A percentile compares a stretch with the other conserved stretches of the same genome.
These are phyloP conservation scores for Wickerhamia fluorescens DNA, from an alignment of 805 yeast species.

Conservation along the genomic window DNA sequence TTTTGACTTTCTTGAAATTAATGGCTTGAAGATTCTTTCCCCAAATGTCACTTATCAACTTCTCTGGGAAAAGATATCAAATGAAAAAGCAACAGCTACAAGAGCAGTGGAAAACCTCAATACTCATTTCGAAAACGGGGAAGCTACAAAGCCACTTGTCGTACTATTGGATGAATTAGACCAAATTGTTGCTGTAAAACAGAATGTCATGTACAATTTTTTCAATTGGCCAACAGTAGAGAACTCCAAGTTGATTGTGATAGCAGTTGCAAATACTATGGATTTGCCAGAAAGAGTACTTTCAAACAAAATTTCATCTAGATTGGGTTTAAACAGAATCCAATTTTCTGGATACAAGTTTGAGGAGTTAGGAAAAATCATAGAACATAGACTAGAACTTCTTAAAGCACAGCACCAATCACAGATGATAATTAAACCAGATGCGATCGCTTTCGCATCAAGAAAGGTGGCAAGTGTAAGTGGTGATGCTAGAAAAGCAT, in stretches of 20 bases:
- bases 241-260: conserved; percentile 71
- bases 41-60: conserved; percentile 79
- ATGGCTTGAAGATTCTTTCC: conserved; percentile 77
- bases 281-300: conserved; percentile 87
- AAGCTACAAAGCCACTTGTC: conserved; percentile 36
- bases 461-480: conserved; percentile 93
- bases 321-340: conserved; percentile 81
- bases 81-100: conserved; percentile 47
- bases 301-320: conserved; percentile 82
- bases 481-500: conserved; percentile 94
- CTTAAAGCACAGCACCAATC: conserved; percentile 27
- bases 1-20: conserved; percentile 79
- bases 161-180: conserved; percentile 89
- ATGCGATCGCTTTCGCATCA: conserved; percentile 87
- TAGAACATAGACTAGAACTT: conserved; percentile 57
- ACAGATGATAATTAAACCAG: conserved; percentile 46
- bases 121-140: conserved; percentile 44
- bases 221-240: conserved; percentile 94
- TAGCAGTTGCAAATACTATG: conserved; percentile 97
- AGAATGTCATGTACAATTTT: conserved; percentile 86
- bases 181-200: conserved; percentile 77
- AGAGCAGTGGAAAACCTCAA: conserved; percentile 67
- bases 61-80: conserved; percentile 71
- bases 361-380: conserved; percentile 68
- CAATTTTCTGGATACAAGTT: conserved; percentile 86